Evolutionary conservation across 2,329 filamentous ascomycete genomes (phyloP).

Genomic region (Xylariaceae sp.): DNA sequence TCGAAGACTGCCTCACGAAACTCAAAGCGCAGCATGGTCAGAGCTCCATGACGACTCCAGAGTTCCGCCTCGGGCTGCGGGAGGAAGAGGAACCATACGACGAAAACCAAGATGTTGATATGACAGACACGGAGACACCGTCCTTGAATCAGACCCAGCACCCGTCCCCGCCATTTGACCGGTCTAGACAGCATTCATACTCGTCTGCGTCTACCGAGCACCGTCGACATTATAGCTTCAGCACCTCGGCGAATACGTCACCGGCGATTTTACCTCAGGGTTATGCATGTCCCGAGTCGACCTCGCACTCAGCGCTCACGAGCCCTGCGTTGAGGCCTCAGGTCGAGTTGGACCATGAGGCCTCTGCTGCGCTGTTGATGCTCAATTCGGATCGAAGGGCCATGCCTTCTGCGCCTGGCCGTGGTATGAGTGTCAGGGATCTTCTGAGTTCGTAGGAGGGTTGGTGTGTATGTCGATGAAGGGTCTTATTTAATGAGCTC

Average conservation of each 20-base stretch:
- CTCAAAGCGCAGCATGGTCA: constrained; percentile 60
- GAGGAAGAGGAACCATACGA: constrained; percentile 39
- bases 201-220: constrained; percentile 47
- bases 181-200: constrained; percentile 48
- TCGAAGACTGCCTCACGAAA: constrained; percentile 81
- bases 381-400: constrained; percentile 72
- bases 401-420: constrained; percentile 24
- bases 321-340: constrained; percentile 56
- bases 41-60: constrained; percentile 19
- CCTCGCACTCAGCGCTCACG: constrained; percentile 51
- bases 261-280: constrained; percentile 41
- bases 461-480: not conserved
- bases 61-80: constrained; percentile 24
- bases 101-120: constrained; percentile 53
- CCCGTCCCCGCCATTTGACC: constrained; percentile 20
- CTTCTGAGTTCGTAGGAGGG: constrained; percentile 43
- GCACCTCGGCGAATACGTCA: constrained; percentile 38
- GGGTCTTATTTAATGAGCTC: not conserved
- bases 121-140: constrained; percentile 49
- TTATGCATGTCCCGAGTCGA: constrained; percentile 37
- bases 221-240: constrained; percentile 41
- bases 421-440: constrained; percentile 52
- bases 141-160: constrained; percentile 44
- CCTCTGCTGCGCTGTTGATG: constrained; percentile 83
- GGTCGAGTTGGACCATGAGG: constrained; percentile 66